These are phyloP conservation scores for Plectosphaerella sp. DNA, from an alignment of 2,329 filamentous ascomycete species.

Conservation along the genomic window DNA sequence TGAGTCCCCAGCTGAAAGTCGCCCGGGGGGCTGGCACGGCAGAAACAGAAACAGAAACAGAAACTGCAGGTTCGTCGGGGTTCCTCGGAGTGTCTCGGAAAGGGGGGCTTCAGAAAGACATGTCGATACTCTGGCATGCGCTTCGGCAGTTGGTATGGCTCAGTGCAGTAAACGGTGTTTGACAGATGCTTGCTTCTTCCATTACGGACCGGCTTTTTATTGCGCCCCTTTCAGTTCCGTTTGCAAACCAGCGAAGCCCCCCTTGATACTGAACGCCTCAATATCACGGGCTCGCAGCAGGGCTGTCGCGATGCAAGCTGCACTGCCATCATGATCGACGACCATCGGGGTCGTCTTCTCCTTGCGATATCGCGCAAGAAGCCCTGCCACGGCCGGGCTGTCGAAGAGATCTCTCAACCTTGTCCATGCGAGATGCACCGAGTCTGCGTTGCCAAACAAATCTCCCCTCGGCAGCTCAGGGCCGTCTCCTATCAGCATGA, in stretches of 20 bases:
- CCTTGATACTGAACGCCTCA: constrained; percentile 4
- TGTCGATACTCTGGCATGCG: no score
- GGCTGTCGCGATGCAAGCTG: constrained; percentile 1
- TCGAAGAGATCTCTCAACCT: background rate
- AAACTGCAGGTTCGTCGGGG: no score
- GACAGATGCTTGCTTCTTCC: no score
- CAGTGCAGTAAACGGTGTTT: no score
- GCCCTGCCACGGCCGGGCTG: rapidly evolving
- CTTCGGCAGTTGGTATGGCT: no score
- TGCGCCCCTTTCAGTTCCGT: no score
- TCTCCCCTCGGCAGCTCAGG: constrained; percentile 2
- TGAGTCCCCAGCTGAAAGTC: no score
- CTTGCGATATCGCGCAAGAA: background rate
- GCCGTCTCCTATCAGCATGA: background rate
- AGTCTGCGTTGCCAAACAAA: constrained; percentile 4
- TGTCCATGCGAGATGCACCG: constrained; percentile 4
- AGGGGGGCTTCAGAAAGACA: no score
- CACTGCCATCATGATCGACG: constrained; percentile 6
- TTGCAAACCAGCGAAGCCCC: background rate
- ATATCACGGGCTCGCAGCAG: background rate
- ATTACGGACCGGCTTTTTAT: no score
- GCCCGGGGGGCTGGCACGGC: no score
- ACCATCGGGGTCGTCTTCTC: background rate
- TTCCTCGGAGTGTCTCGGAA: no score
- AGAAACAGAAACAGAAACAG: no score